Conservation (phyloP, 495 filamentous ascomycete genomes). For the Penicillium canariense region DNA sequence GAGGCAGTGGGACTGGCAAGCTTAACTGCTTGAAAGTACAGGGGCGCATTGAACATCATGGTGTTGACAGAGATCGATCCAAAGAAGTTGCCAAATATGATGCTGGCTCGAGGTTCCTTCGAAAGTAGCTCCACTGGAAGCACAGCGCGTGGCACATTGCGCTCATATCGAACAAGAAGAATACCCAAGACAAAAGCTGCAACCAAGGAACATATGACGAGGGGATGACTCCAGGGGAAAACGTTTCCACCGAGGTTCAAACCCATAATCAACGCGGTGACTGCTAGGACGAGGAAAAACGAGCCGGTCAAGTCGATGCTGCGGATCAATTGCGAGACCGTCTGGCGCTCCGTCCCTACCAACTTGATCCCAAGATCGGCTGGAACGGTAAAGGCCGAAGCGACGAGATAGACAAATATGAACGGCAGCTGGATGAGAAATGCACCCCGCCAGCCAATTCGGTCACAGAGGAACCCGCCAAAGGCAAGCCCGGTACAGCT, state of each 20-base stretch:
- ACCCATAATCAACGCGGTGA: slow-evolving; percentile 69
- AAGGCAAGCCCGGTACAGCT: slow-evolving; percentile 67
- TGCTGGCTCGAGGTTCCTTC: slow-evolving; percentile 57
- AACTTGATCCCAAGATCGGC: slow-evolving; percentile 53
- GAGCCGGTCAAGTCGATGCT: slow-evolving; percentile 70
- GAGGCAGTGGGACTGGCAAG: slow-evolving; percentile 68
- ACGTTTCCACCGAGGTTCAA: slow-evolving; percentile 79
- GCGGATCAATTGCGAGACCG: slow-evolving; percentile 56
- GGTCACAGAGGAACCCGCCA: slow-evolving; percentile 71
- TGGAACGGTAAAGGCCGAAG: slow-evolving; percentile 58
- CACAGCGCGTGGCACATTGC: slow-evolving; percentile 58
- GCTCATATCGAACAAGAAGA: slow-evolving; percentile 62
- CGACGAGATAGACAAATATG: slow-evolving; percentile 57
- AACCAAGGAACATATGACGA: slow-evolving; percentile 62
- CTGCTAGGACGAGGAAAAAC: slow-evolving; percentile 57
- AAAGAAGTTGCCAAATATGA: slow-evolving; percentile 72
- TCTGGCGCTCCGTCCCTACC: slow-evolving; percentile 44
- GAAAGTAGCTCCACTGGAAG: slow-evolving; percentile 66
- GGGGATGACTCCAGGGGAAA: slow-evolving; percentile 67
- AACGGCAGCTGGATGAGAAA: slow-evolving; percentile 66
- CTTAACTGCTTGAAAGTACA: slow-evolving; percentile 80
- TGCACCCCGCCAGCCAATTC: slow-evolving; percentile 72
- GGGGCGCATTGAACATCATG: slow-evolving; percentile 72
- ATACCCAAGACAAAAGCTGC: slow-evolving; percentile 54
- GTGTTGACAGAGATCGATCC: slow-evolving; percentile 61